Conservation (phyloP, 345 rosid genomes). For the Populus simonii region DNA sequence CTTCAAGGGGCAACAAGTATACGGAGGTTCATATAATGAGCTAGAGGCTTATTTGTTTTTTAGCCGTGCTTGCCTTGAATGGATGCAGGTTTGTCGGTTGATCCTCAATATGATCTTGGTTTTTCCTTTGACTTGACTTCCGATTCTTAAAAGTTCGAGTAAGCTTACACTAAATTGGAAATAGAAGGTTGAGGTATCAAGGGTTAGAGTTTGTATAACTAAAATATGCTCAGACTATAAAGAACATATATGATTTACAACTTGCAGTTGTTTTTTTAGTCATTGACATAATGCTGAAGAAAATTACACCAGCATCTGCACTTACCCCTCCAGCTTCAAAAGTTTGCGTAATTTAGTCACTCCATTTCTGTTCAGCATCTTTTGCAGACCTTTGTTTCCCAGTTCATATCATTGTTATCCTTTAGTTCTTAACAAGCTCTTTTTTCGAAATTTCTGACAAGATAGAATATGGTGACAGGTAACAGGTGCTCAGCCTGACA, state of each 20-base stretch:
- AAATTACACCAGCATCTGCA: constrained; percentile 1
- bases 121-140: not conserved
- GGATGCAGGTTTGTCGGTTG: constrained; percentile 54
- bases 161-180: not conserved
- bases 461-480: constrained; percentile 33
- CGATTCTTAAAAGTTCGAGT: not conserved
- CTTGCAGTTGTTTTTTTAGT: constrained; percentile 4
- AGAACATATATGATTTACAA: not conserved
- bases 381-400: constrained; percentile 5
- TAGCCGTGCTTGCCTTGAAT: constrained; percentile 60
- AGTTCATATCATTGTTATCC: not conserved
- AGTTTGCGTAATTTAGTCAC: constrained; percentile 3
- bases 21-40: constrained; percentile 57
- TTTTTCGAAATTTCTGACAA: not conserved
- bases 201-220: not conserved
- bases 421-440: not conserved
- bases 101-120: not conserved
- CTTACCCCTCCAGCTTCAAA: not conserved
- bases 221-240: no score
- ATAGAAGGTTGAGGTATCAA: not conserved
- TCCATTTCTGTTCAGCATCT: constrained; percentile 2
- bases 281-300: not conserved
- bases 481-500: constrained; percentile 48
- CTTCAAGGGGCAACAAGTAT: constrained; percentile 47
- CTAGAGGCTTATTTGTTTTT: constrained; percentile 55